phyloP scores from a whole-genome alignment of 2,329 filamentous ascomycete species.

The Cordyceps cateniannulata region DNA sequence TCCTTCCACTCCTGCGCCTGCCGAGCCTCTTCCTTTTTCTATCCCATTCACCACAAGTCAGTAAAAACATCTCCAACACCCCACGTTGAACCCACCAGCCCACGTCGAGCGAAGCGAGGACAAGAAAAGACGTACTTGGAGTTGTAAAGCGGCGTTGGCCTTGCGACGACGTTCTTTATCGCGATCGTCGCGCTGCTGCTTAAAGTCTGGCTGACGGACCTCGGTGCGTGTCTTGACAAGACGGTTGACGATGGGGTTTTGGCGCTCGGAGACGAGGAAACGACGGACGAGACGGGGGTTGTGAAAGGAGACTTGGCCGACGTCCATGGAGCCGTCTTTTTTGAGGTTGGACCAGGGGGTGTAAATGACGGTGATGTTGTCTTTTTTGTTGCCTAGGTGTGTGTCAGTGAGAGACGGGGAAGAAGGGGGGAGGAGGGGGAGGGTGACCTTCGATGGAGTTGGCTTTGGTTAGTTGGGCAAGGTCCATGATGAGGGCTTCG shows the following conservation, averaged over 20 bases:
- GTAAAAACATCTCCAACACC: background rate
- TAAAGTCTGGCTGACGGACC: slow-evolving; percentile 70
- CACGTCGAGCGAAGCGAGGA: slow-evolving; percentile 18
- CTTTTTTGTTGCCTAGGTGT: slow-evolving; percentile 83
- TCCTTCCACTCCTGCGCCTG: slow-evolving; percentile 76
- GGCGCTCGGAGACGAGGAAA: slow-evolving; percentile 69
- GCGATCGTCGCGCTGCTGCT: slow-evolving; percentile 73
- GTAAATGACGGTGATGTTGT: slow-evolving; percentile 94
- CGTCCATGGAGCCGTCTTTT: slow-evolving; percentile 93
- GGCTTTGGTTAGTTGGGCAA: slow-evolving; percentile 95
- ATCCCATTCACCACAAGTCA: background rate
- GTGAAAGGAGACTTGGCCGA: slow-evolving; percentile 92
- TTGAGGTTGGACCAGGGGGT: slow-evolving; percentile 95
- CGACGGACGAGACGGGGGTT: slow-evolving; percentile 66
- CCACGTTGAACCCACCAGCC: background rate
- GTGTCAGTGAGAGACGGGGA: background rate
- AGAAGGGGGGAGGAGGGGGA: background rate
- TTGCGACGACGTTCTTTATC: slow-evolving; percentile 63
- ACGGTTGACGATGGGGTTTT: slow-evolving; percentile 92
- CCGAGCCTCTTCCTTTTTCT: slow-evolving; percentile 72
- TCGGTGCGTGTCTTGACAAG: slow-evolving; percentile 95
- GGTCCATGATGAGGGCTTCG: slow-evolving; percentile 68
- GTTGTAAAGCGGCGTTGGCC: slow-evolving; percentile 57
- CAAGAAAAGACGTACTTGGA: slow-evolving; percentile 42
- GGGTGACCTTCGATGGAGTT: slow-evolving; percentile 83